Evolutionary conservation across 352 stramenopile genomes (phyloP), one percentile per base, ranked within the genome.

Genomic region (Pythium myriotylum): DNA sequence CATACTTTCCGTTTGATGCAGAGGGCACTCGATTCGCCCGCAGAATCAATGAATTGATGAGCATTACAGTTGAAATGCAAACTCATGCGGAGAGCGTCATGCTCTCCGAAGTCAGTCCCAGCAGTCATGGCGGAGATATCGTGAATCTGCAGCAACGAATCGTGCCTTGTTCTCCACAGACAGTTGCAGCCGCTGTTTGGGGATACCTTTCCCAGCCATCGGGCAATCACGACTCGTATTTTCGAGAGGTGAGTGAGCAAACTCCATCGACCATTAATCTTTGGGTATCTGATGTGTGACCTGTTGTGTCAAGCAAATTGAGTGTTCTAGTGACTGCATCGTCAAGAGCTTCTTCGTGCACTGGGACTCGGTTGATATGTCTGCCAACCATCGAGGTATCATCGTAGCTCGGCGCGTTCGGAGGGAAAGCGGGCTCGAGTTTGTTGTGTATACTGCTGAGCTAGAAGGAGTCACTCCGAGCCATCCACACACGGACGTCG

Each of bases 341-440:
- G 22, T 61, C 27, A 61, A 52, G 41, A 61, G 41, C 41, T 61
- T 61, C 41, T 42, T 32, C 12, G 13, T 61, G 19, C 41, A 32
- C 3, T 61, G 42, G 42, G 14, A 29, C 1, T 43, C 26, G n/a
- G 40, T 13, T n/a, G 2, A 14, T 0, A 6, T 6, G 8, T 8
- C 12, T 16, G 32, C 24, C 1, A 61, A 61, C 20, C 54, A 61
- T 23, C 41, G 41, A 13, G 54, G 26, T 4, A 52, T 61, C 9
- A 14, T 32, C 7, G 54, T 61, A 10, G 43, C 54, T 2, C 40
- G 54, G 3, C 40, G 32, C 1, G 24, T 53, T n/a, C 27, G 13
- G 2, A 41, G 33, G 4, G 26, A 7, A 9, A 24, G 37, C 17
- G 54, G 42, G 0, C 29, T 46, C 19, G 54, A 52, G 22, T 13